Percentiles rank a stretch among this genome's conserved stretches.
Conservation (phyloP, 1,284 basidiomycete species). For the Laetiporus sulphureus region DNA sequence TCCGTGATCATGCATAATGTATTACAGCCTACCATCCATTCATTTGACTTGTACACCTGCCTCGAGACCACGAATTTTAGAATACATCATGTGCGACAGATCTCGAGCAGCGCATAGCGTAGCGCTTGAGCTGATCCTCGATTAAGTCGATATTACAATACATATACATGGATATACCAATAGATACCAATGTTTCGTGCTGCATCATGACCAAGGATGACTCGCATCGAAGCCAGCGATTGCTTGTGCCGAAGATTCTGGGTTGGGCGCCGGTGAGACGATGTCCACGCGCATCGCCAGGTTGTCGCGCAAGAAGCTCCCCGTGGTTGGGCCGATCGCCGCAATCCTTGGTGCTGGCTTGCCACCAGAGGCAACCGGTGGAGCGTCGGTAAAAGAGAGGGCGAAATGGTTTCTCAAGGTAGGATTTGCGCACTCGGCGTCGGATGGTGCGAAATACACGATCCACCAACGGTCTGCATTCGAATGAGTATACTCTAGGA, state of each 20-base stretch:
- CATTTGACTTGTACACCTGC: too few species aligned
- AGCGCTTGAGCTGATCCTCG: too few species aligned
- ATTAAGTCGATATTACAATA: too few species aligned
- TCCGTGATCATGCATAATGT: too few species aligned
- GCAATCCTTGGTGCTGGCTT: constrained; percentile 33
- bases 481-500: constrained; percentile 1
- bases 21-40: too few species aligned
- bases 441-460: constrained; percentile 70
- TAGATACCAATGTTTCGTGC: too few species aligned
- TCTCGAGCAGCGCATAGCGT: too few species aligned
- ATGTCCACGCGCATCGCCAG: constrained; percentile 43
- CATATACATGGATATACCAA: too few species aligned
- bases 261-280: constrained; percentile 45
- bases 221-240: constrained; percentile 21
- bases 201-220: too few species aligned
- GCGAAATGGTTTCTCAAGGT: constrained; percentile 40
- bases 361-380: background rate
- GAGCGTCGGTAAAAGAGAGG: constrained; percentile 9
- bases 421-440: constrained; percentile 51
- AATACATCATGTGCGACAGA: too few species aligned
- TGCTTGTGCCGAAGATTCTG: constrained; percentile 38
- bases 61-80: too few species aligned
- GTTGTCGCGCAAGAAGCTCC: constrained; percentile 39
- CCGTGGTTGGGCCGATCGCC: constrained; percentile 65
- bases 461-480: constrained; percentile 51